Conservation (phyloP, 208 protist genomes). For the Trypanosoma mega region DNA sequence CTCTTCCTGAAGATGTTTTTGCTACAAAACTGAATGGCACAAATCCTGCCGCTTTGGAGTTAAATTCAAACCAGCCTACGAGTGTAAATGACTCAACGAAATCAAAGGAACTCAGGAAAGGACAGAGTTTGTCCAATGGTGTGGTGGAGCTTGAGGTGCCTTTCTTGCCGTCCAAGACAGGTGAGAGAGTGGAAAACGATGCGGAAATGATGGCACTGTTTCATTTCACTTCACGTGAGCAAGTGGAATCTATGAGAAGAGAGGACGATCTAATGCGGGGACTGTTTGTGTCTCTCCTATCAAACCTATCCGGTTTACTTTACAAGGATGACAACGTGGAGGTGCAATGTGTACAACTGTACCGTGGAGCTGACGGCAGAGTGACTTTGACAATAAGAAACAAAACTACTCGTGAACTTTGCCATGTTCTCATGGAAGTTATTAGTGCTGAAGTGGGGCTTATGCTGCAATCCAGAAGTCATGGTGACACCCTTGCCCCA, state of each 20-base stretch:
- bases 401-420: constrained; percentile 25
- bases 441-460: constrained; percentile 49
- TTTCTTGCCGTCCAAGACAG: too few species aligned
- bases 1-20: constrained; percentile 30
- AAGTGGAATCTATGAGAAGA: constrained; percentile 34
- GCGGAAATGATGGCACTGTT: constrained; percentile 34
- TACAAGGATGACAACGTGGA: constrained; percentile 51
- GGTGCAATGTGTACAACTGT: constrained; percentile 50
- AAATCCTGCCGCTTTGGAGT: too few species aligned
- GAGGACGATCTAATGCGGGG: constrained; percentile 34
- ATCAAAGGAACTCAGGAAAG: too few species aligned
- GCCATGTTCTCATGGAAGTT: constrained; percentile 40
- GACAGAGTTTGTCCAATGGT: too few species aligned
- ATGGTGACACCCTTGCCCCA: constrained; percentile 22
- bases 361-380: constrained; percentile 47
- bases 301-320: constrained; percentile 28
- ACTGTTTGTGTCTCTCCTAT: constrained; percentile 33
- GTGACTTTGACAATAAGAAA: constrained; percentile 37
- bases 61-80: too few species aligned
- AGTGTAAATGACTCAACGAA: too few species aligned
- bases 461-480: constrained; percentile 55
- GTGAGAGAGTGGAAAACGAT: neutral
- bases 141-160: too few species aligned
- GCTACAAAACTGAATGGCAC: neutral
- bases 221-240: constrained; percentile 19